Evolutionary conservation across 495 filamentous ascomycete genomes (phyloP), one percentile per base, ranked within the genome.

Genomic region (Acidiella bohemica): DNA sequence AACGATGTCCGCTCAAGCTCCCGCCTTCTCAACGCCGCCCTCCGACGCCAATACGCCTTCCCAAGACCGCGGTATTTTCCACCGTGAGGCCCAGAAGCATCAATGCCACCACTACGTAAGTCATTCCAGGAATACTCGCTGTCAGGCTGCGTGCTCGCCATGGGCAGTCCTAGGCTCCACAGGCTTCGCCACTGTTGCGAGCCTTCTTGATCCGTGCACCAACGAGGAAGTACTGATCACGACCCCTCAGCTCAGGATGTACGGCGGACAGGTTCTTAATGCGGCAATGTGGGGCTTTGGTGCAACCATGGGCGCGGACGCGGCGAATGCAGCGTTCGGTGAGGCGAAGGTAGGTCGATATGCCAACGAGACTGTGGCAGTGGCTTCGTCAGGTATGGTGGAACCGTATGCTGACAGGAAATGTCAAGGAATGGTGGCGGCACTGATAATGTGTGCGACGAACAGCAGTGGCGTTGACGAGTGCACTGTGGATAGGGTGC

Each of bases 31-130:
- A 22, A 30, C 14, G 14, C 36, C 43, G 9, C 43, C 43, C 4
- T 46, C 43, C 20, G 43, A 46, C 35, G 32, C 17, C 10, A 26
- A 46, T 27, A 46, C 43, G 8, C 43, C 43, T 26, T 17, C 36
- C 16, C 43, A 46, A 39, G 43, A 46, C n/a, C 43, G 43, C 21
- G 36, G 43, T 22, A 7, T 46, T 17, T 46, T 46, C 43, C 3
- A 40, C 18, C 27, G 26, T 10, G 43, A 40, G 27, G 36, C 36
- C 5, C 18, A 33, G 27, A 39, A 46, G 13, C 43, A 46, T 25
- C 14, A 46, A 27, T 33, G 17, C 17, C 43, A 46, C 23, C 43
- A 46, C 18, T 46, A 46, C 21, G 4, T n/a, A n/a, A n/a, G n/a
- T n/a, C n/a, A n/a, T n/a, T n/a, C n/a, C n/a, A n/a, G n/a, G n/a